Evolutionary conservation across 164 flowering plant species (phyloP).

Genomic region (Warburgia ugandensis): DNA sequence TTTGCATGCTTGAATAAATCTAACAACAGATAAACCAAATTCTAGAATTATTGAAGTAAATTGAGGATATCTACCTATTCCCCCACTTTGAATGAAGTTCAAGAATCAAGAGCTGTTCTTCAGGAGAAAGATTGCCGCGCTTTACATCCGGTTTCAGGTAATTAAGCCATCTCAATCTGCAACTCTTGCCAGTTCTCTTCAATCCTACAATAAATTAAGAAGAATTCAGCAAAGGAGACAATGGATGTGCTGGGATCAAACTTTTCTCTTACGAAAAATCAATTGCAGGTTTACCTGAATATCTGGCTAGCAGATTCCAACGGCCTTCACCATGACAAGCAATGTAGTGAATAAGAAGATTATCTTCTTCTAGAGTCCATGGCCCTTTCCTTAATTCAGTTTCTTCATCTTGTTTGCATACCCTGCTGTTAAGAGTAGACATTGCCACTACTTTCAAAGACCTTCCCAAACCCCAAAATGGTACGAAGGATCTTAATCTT

Average conservation of each 20-base stretch:
- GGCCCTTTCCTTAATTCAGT: constrained; percentile 78
- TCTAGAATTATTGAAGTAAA: background rate
- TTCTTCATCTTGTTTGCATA: constrained; percentile 21
- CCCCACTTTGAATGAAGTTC: constrained; percentile 89
- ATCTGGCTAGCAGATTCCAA: constrained; percentile 66
- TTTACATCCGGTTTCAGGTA: constrained; percentile 75
- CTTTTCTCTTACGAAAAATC: no score
- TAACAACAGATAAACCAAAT: background rate
- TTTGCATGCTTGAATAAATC: background rate
- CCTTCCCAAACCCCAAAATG: constrained; percentile 7
- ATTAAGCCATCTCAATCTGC: constrained; percentile 85
- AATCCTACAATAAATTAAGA: constrained; percentile 31
- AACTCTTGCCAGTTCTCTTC: constrained; percentile 84
- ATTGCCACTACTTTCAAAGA: constrained; percentile 15
- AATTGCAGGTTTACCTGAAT: constrained; percentile 44
- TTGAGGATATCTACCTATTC: constrained; percentile 36
- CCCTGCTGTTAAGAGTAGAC: constrained; percentile 14
- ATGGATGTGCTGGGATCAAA: no score
- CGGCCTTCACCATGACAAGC: constrained; percentile 67
- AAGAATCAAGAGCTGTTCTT: constrained; percentile 72
- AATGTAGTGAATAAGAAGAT: constrained; percentile 46
- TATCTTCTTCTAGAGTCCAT: constrained; percentile 89
- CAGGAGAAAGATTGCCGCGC: constrained; percentile 62
- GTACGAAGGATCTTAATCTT: background rate
- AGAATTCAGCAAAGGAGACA: background rate